Evolutionary conservation across 2,329 filamentous ascomycete species (phyloP), one percentile per base, ranked within the genome.

Genomic region (Lecanicillium sp.): DNA sequence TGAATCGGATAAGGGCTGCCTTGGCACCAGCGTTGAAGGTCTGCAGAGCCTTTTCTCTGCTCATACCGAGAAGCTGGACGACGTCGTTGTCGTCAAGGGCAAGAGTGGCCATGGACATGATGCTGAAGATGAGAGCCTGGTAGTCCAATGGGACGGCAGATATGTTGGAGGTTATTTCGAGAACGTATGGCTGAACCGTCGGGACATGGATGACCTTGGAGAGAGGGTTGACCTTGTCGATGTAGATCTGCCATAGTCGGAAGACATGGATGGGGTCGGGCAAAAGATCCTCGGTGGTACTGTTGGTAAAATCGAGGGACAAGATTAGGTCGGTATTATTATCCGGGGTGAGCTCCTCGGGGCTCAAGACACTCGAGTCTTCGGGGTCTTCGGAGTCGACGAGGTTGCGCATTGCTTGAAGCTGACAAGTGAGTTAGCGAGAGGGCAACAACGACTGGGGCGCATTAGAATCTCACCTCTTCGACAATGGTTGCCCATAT

Each of bases 221-320:
- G 38, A 89, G 62, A 0, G 86, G 86, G 56, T 90, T 86, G 48
- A 90, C 81, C 52, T 87, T 82, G 41, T 87, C 81, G 5, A 89
- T 67, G 54, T 84, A 90, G 8, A 80, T 70, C 60, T 89, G 83
- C 87, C 87, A 91, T 5, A 91, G 72, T 43, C 75, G 74, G 57
- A 87, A 82, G 21, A 86, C 77, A 27, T 87, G 79, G 11, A 79
- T 73, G 0, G 81, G 76, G 4, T 79, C 70, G 0, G 87, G 86
- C 55, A 85, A 82, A 59, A 86, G 66, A 12, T 74, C 70, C 44
- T 75, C 70, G 12, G 69, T 56, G 37, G 62, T 69, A 20, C 62
- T 58, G 5, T 63, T 60, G 1, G 66, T 62, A 24, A 67, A 59
- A 44, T 72, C 69, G 26, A 67, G 66, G 5, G 60, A 56, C 42